Conservation (phyloP, 371 early-diverging fungal species). For the Mucor mucedo region DNA sequence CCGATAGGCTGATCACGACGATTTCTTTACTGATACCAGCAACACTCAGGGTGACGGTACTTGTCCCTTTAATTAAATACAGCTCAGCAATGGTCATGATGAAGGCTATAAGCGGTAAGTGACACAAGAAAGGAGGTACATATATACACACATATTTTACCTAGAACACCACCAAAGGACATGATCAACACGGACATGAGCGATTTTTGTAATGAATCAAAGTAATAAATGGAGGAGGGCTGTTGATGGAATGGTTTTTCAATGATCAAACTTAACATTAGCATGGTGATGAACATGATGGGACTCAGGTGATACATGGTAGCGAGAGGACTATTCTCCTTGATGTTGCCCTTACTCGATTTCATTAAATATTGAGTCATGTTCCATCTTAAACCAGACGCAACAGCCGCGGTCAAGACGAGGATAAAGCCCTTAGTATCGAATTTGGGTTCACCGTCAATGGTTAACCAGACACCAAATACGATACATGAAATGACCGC, state of each 20-base stretch:
- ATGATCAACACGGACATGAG: conserved; percentile 40
- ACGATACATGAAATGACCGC: conserved; percentile 80
- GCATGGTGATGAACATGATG: conserved; percentile 72
- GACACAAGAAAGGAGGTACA: neutral
- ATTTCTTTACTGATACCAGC: conserved; percentile 87
- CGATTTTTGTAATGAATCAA: conserved; percentile 1
- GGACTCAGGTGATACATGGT: conserved; percentile 78
- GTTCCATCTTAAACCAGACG: conserved; percentile 84
- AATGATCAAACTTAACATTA: conserved; percentile 55
- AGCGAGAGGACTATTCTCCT: conserved; percentile 64
- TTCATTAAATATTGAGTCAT: conserved; percentile 84
- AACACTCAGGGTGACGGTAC: conserved; percentile 86
- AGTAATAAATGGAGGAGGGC: conserved; percentile 27
- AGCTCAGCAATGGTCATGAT: conserved; percentile 87
- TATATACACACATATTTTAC: conserved; percentile 15
- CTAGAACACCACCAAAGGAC: conserved; percentile 76
- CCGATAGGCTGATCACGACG: conserved; percentile 59
- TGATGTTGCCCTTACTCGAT: conserved; percentile 36
- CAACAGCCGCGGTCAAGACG: conserved; percentile 76
- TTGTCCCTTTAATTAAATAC: conserved; percentile 79
- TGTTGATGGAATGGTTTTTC: conserved; percentile 63
- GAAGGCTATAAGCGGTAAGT: conserved; percentile 63
- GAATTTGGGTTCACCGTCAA: conserved; percentile 79
- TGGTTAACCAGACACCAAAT: conserved; percentile 85
- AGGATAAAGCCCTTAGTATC: conserved; percentile 68